Conservation (phyloP, 805 yeast species). For the Saccharomycopsis sp. region DNA sequence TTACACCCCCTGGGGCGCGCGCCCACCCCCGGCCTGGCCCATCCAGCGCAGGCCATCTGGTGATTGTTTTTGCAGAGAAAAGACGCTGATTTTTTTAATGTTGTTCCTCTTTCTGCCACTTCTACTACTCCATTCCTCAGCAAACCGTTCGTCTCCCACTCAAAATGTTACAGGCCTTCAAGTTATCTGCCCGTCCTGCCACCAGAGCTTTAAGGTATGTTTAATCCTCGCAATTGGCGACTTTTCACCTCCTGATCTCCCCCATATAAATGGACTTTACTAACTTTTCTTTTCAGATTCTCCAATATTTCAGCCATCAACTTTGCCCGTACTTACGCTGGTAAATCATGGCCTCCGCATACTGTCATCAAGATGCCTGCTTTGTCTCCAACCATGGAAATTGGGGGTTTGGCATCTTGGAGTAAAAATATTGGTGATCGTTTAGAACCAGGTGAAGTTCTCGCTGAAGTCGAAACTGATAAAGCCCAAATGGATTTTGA, state of each 20-base stretch:
- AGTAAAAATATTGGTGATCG: slow-evolving; percentile 81
- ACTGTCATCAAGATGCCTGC: slow-evolving; percentile 96
- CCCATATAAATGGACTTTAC: too few species aligned
- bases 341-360: slow-evolving; percentile 77
- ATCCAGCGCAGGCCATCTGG: too few species aligned
- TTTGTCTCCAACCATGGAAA: slow-evolving; percentile 98
- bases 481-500: slow-evolving; percentile 79
- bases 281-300: too few species aligned
- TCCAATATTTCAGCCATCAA: slow-evolving; percentile 10
- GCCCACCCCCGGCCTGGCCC: too few species aligned
- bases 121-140: too few species aligned
- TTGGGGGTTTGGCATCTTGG: slow-evolving; percentile 89
- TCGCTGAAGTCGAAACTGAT: slow-evolving; percentile 96
- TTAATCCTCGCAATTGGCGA: too few species aligned
- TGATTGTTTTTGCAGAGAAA: too few species aligned
- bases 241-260: too few species aligned
- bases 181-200: slow-evolving; percentile 14
- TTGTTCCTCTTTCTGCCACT: too few species aligned
- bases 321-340: slow-evolving; percentile 19
- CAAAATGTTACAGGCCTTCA: slow-evolving; percentile 27
- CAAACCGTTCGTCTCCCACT: too few species aligned
- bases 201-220: slow-evolving; percentile 12
- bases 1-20: too few species aligned
- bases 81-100: too few species aligned
- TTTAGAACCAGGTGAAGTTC: slow-evolving; percentile 83